Percentiles rank a stretch among this genome's conserved stretches.
Evolutionary conservation across 257 asterid species (phyloP).

Genomic region (Lycium ferocissimum): DNA sequence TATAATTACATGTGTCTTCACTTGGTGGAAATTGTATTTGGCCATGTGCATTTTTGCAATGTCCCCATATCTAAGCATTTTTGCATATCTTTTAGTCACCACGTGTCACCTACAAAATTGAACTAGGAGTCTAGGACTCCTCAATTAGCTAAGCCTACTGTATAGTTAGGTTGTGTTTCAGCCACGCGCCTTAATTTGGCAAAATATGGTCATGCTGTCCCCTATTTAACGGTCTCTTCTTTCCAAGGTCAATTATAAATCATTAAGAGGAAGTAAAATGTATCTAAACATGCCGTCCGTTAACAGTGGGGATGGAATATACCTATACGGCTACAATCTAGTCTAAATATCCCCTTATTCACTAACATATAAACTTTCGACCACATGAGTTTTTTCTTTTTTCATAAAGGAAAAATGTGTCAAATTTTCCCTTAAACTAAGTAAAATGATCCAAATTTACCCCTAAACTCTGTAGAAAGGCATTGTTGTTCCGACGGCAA

Average conservation of each 20-base stretch:
- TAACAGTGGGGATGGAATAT: not conserved
- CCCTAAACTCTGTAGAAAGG: not conserved
- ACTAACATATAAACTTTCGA: not conserved
- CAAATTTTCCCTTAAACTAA: not conserved
- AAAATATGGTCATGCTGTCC: too few relatives aligned
- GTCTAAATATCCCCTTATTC: not conserved
- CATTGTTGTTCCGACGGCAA: not conserved
- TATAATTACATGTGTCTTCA: not conserved
- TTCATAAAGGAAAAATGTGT: not conserved
- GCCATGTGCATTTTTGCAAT: not conserved
- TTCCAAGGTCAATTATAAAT: too few relatives aligned
- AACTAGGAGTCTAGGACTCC: not conserved
- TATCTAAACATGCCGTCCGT: too few relatives aligned
- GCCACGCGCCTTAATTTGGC: not conserved
- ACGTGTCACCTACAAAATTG: slow-evolving; percentile 3
- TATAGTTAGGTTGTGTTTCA: not conserved
- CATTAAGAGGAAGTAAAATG: not conserved
- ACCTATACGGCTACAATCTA: not conserved
- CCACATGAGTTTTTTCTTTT: not conserved
- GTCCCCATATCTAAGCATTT: not conserved
- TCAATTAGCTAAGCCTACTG: not conserved
- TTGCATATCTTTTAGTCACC: slow-evolving; percentile 7
- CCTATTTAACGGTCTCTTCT: too few relatives aligned
- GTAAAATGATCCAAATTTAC: not conserved
- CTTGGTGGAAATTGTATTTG: not conserved